A percentile compares a stretch with the other conserved stretches of the same genome.
Evolutionary conservation across 371 early-diverging fungal species (phyloP).

Genomic region (Mortierella sp.): DNA sequence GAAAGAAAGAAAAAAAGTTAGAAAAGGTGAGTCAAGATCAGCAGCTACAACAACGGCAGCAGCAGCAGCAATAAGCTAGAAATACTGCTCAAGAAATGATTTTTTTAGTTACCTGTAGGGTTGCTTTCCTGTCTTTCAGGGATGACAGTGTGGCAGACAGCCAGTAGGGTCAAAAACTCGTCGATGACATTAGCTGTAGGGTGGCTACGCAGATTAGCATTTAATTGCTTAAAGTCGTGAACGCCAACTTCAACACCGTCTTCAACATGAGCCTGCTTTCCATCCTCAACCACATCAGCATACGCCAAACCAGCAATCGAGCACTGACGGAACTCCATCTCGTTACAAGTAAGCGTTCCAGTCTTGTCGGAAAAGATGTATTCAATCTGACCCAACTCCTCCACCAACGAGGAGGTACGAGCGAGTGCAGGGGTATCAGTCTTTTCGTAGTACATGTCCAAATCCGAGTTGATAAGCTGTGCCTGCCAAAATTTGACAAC

Average conservation of each 20-base stretch:
- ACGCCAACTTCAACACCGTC: slow-evolving; percentile 75
- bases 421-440: slow-evolving; percentile 89
- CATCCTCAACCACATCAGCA: slow-evolving; percentile 81
- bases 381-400: slow-evolving; percentile 94
- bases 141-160: slow-evolving; percentile 97
- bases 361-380: slow-evolving; percentile 94
- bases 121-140: slow-evolving; percentile 82
- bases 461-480: slow-evolving; percentile 82
- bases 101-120: slow-evolving; percentile 56
- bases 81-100: not conserved
- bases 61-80: not conserved
- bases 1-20: not conserved
- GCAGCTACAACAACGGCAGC: not conserved
- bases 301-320: slow-evolving; percentile 85
- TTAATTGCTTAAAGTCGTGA: slow-evolving; percentile 76
- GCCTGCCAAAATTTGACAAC: slow-evolving; percentile 89
- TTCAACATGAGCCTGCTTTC: slow-evolving; percentile 75
- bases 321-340: slow-evolving; percentile 94
- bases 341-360: slow-evolving; percentile 97
- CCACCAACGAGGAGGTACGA: slow-evolving; percentile 90
- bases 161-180: slow-evolving; percentile 86
- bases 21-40: not conserved
- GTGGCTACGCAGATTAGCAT: slow-evolving; percentile 73
- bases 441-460: slow-evolving; percentile 89
- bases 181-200: slow-evolving; percentile 74